Percentiles rank a stretch among this genome's conserved stretches.
Conservation (phyloP, 2,329 filamentous ascomycete species). For the Pyricularia sp. region DNA sequence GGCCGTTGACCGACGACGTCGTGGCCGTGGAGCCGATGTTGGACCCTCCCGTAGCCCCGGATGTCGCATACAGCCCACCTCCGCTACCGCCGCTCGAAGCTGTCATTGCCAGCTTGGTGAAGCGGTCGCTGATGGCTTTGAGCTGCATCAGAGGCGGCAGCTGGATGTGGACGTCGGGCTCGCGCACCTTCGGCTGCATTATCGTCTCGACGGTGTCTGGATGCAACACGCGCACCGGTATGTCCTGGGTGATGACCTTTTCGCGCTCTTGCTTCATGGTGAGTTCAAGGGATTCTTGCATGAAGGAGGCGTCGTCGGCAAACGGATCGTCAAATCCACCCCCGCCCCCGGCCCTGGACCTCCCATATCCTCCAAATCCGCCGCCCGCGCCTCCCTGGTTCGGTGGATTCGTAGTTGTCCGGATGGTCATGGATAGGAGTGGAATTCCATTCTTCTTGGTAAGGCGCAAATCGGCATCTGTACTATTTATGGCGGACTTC, state of each 20-base stretch:
- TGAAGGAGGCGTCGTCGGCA: conserved; percentile 34
- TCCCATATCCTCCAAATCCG: conserved; percentile 21
- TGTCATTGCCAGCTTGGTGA: conserved; percentile 70
- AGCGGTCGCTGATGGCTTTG: conserved; percentile 90
- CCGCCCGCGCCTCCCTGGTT: conserved; percentile 8
- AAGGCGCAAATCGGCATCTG: conserved; percentile 74
- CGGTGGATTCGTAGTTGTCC: conserved; percentile 54
- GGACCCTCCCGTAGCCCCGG: conserved; percentile 3
- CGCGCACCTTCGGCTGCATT: conserved; percentile 82
- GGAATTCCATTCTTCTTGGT: conserved; percentile 89
- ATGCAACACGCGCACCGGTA: conserved; percentile 85
- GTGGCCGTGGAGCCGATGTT: conserved; percentile 10
- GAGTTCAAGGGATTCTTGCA: conserved; percentile 41
- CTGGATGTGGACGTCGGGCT: conserved; percentile 90
- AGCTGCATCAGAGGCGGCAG: conserved; percentile 80
- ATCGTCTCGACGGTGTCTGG: conserved; percentile 81
- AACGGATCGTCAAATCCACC: conserved; percentile 25
- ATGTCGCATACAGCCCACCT: conserved; percentile 18
- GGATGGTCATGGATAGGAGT: conserved; percentile 82
- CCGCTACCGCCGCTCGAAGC: conserved; percentile 13
- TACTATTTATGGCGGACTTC: conserved; percentile 73
- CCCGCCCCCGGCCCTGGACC: conserved; percentile 13
- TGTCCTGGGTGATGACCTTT: conserved; percentile 88
- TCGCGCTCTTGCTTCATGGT: conserved; percentile 64
- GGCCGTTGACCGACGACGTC: conserved; percentile 23